These are phyloP conservation scores for Forsythia viridissima DNA, from an alignment of 257 asterid species.

Conservation along the genomic window DNA sequence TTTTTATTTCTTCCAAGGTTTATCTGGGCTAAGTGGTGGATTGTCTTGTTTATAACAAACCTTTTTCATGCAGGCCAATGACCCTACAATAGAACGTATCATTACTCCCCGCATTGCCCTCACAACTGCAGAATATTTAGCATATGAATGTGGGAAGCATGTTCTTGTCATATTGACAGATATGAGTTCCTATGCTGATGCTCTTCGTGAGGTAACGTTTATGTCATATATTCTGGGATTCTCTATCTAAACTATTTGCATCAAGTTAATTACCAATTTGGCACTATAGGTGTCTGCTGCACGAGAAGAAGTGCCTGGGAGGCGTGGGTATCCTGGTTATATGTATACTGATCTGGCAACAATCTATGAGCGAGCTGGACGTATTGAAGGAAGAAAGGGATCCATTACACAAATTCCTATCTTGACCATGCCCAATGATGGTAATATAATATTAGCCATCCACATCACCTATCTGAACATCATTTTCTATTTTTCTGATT, in stretches of 20 bases:
- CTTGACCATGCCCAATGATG: constrained; percentile 98
- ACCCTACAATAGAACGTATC: constrained; percentile 96
- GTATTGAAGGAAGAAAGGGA: constrained; percentile 97
- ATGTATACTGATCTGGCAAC: constrained; percentile 99
- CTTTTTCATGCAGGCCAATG: constrained; percentile 67
- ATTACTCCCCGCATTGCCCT: constrained; percentile 97
- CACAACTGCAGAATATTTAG: constrained; percentile 95
- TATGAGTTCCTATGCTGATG: constrained; percentile 99
- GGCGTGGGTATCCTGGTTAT: constrained; percentile 74
- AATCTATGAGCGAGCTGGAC: constrained; percentile 98
- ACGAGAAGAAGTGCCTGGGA: constrained; percentile 98
- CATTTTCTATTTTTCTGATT: not conserved
- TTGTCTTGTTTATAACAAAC: not conserved
- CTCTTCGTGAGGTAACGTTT: constrained; percentile 92
- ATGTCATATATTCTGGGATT: not conserved
- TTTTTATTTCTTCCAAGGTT: not conserved
- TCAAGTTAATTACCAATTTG: constrained; percentile 10
- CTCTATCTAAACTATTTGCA: constrained; percentile 11
- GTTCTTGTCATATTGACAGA: constrained; percentile 98
- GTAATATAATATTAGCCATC: constrained; percentile 33
- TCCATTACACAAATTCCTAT: constrained; percentile 98
- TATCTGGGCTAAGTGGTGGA: not conserved
- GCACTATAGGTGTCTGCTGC: constrained; percentile 90
- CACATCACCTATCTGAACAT: not conserved
- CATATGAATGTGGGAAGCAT: constrained; percentile 97